These are phyloP conservation scores for Fusarium transvaalense DNA, from an alignment of 2,329 filamentous ascomycete genomes.

Conservation along the genomic window DNA sequence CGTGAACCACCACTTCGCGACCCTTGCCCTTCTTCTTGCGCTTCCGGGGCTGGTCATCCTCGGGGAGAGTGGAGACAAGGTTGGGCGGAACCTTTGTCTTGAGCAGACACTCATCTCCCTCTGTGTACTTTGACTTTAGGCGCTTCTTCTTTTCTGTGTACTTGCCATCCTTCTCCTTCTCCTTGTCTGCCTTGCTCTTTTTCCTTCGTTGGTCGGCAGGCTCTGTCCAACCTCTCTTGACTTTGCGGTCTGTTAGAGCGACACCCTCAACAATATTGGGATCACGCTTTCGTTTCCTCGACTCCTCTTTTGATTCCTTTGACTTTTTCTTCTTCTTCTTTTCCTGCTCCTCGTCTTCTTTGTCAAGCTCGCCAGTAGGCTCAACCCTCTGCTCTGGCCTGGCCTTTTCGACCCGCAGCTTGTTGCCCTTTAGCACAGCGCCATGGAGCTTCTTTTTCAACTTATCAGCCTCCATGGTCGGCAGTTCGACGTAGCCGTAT, in stretches of 20 bases:
- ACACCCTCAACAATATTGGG: constrained; percentile 71
- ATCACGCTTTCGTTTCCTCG: constrained; percentile 65
- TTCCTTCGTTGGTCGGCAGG: constrained; percentile 64
- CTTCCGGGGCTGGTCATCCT: constrained; percentile 63
- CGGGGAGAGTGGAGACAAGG: constrained; percentile 57
- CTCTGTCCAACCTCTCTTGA: constrained; percentile 92
- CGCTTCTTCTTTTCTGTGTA: constrained; percentile 69
- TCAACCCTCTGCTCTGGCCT: constrained; percentile 64
- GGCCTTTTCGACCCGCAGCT: constrained; percentile 87
- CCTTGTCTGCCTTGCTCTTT: constrained; percentile 62
- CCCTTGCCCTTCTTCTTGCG: constrained; percentile 67
- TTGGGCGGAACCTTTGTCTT: constrained; percentile 77
- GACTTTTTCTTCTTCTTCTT: constrained; percentile 53
- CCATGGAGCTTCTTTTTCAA: constrained; percentile 92
- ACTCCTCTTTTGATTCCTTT: constrained; percentile 54
- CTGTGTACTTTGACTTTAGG: constrained; percentile 82
- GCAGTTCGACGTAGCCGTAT: constrained; percentile 92
- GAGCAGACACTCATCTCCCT: constrained; percentile 84
- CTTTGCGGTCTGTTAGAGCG: constrained; percentile 79
- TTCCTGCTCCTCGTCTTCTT: constrained; percentile 46
- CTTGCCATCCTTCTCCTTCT: constrained; percentile 61
- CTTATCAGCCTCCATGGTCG: constrained; percentile 85
- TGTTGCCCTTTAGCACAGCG: constrained; percentile 83
- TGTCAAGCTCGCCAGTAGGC: constrained; percentile 52
- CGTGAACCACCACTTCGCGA: constrained; percentile 79